phyloP scores from a whole-genome alignment of 129 eudicot species.

The Centaurea solstitialis region DNA sequence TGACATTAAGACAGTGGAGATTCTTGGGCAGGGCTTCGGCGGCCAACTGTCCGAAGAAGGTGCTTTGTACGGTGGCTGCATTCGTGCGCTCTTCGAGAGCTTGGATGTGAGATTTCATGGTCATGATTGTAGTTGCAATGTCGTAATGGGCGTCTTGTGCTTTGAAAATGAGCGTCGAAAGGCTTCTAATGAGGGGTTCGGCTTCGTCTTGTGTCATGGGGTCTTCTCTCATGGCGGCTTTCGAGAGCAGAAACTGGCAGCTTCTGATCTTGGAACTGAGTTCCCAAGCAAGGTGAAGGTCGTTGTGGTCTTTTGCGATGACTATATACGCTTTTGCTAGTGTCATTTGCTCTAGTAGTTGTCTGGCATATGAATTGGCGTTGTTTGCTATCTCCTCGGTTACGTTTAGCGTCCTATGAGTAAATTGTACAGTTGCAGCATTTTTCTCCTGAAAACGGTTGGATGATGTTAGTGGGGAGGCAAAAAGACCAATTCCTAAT shows the following conservation, averaged over 20 bases:
- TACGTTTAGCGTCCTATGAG: constrained; percentile 24
- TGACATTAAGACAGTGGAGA: constrained; percentile 64
- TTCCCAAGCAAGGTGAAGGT: constrained; percentile 85
- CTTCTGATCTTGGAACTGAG: constrained; percentile 66
- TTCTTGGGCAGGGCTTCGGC: constrained; percentile 75
- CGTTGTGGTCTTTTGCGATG: constrained; percentile 77
- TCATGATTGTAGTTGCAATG: constrained; percentile 85
- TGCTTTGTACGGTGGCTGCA: constrained; percentile 78
- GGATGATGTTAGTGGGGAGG: no score
- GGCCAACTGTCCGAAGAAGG: constrained; percentile 75
- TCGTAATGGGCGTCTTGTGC: constrained; percentile 93
- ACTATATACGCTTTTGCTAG: constrained; percentile 79
- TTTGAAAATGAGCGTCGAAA: constrained; percentile 69
- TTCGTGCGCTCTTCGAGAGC: constrained; percentile 88
- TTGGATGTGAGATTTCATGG: constrained; percentile 87
- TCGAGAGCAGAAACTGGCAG: constrained; percentile 71
- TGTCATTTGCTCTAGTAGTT: constrained; percentile 74
- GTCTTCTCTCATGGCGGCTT: constrained; percentile 74
- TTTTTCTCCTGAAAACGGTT: neutral
- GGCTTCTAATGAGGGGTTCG: constrained; percentile 61
- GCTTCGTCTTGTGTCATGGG: constrained; percentile 74
- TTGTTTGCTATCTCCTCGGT: constrained; percentile 44
- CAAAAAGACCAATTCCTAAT: neutral
- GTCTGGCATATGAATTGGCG: constrained; percentile 65
- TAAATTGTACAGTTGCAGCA: neutral